These are phyloP conservation scores for Rhizophagus prolifer DNA, from an alignment of 192 early-diverging fungal genomes.

Conservation along the genomic window DNA sequence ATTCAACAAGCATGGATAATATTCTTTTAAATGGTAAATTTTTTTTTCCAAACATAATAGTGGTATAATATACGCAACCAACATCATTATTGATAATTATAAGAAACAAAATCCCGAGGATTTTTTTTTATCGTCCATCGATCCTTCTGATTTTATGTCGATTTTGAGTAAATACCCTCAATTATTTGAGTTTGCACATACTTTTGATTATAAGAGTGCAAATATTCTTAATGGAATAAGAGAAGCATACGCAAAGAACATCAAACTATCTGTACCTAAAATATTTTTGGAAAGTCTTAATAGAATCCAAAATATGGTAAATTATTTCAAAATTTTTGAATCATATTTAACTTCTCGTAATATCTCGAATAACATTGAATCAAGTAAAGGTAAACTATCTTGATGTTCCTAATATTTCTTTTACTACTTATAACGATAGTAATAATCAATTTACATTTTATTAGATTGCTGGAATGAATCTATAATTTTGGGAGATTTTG, in stretches of 20 bases:
- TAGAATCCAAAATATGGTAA: neutral
- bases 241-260: neutral
- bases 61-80: too few relatives aligned
- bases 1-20: neutral
- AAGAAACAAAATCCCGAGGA: neutral
- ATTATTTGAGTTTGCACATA: neutral
- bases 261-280: neutral
- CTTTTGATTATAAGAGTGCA: neutral
- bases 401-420: too few relatives aligned
- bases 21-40: neutral
- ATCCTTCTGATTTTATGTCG: neutral
- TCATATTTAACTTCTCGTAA: neutral
- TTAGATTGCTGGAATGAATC: neutral
- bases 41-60: too few relatives aligned
- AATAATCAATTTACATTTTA: neutral
- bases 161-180: neutral
- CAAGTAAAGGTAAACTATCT: neutral
- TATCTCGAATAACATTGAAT: neutral
- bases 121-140: neutral
- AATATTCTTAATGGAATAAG: neutral
- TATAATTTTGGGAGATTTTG: neutral
- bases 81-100: neutral
- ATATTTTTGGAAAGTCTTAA: neutral
- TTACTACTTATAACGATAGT: neutral
- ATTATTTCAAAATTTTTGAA: neutral